Evolutionary conservation across 176 grass and related monocot genomes (phyloP), one percentile per base, ranked within the genome.

Genomic region (Eremochloa ophiuroides): DNA sequence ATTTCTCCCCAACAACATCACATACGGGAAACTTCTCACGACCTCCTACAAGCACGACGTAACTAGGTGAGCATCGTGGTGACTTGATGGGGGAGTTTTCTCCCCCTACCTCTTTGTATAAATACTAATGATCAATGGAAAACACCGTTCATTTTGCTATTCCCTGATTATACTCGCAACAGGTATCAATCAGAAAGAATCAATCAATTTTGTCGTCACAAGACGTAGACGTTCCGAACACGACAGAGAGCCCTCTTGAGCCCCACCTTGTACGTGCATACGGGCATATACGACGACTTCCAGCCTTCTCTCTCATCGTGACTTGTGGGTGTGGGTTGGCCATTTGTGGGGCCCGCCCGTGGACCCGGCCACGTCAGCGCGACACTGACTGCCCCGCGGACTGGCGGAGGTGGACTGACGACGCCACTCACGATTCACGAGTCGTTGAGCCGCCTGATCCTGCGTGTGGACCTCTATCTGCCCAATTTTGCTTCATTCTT

Each of bases 331-430:
- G 7, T 27, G 76, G 10, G 62, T 13, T 8, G 70, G 41, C 80
- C 25, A 39, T 16, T 66, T 10, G 22, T 23, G 42, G 71, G 63
- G n/a, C 43, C 81, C 71, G 38, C 44, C 4, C 4, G 3, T 50
- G 15, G 76, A 79, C 74, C 80, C 69, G 9, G 81, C 31, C 71
- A 83, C 80, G 71, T 59, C 81, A 35, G 81, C 81, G 35, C 59
- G 70, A 53, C 59, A 26, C 59, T n/a, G 81, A 65, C 80, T 4
- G 40, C 40, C 68, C 7, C 40, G 40, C 40, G 7, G 14, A 71
- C 68, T 4, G 2, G 20, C n/a, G n/a, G n/a, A n/a, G n/a, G n/a
- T 22, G 23, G 55, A 29, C 13, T 5, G 26, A 6, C 59, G 59
- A 62, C 47, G 6, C 44, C 29, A 10, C 2, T 56, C 47, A n/a